Evolutionary conservation across 768 basidiomycete species (phyloP).

Genomic region (Kwoniella botswanensis): DNA sequence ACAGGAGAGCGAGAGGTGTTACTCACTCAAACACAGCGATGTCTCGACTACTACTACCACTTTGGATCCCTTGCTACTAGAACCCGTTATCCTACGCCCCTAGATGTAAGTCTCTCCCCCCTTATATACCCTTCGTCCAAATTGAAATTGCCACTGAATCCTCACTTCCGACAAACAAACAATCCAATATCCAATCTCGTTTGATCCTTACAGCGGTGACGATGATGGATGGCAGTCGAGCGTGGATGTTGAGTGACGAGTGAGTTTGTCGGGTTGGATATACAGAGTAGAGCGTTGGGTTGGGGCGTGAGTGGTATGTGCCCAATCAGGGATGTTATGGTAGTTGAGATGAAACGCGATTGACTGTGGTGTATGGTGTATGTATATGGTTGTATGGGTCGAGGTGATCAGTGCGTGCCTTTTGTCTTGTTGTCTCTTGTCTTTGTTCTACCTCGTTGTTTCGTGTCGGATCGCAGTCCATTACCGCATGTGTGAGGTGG

Average conservation of each 20-base stretch:
- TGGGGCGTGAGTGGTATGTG: neutral
- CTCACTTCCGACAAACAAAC: neutral
- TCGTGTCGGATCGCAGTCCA: neutral
- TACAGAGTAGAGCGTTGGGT: neutral
- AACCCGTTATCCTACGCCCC: neutral
- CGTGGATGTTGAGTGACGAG: conserved; percentile 1
- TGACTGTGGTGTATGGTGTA: neutral
- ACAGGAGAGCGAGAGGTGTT: neutral
- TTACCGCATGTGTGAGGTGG: neutral
- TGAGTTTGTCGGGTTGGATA: neutral
- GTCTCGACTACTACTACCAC: neutral
- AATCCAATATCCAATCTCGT: neutral
- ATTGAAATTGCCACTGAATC: conserved; percentile 15
- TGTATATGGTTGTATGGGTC: conserved; percentile 1
- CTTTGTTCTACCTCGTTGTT: neutral
- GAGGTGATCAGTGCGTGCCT: conserved; percentile 14
- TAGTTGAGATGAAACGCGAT: conserved; percentile 1
- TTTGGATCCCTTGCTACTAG: neutral
- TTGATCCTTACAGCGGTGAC: neutral
- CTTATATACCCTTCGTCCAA: conserved; percentile 18
- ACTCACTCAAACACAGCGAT: conserved; percentile 18
- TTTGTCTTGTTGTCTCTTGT: conserved; percentile 2
- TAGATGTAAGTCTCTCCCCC: neutral
- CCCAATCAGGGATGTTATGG: neutral
- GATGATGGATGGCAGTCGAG: neutral